These are phyloP conservation scores for Pseudoneurospora amorphoporcata DNA, from an alignment of 495 filamentous ascomycete genomes.

Conservation along the genomic window DNA sequence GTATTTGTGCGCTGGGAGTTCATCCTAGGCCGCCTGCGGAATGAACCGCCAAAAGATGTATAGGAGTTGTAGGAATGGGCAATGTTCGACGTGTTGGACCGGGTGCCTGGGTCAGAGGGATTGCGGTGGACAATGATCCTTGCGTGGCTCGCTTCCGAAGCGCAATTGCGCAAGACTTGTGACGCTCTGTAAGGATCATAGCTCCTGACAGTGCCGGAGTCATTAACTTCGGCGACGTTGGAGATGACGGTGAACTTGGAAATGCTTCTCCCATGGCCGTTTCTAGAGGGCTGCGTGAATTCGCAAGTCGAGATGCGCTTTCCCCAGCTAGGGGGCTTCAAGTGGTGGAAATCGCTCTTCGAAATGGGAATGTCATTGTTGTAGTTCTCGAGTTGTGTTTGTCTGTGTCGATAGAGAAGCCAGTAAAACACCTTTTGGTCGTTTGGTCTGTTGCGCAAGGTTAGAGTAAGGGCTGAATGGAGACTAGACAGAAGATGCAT, in stretches of 20 bases:
- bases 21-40: constrained; percentile 5
- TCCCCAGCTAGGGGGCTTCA: constrained; percentile 42
- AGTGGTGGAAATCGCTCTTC: constrained; percentile 78
- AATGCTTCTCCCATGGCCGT: constrained; percentile 40
- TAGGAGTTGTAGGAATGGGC: constrained; percentile 19
- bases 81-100: constrained; percentile 2
- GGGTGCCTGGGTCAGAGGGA: constrained; percentile 7
- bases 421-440: constrained; percentile 89
- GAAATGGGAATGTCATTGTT: constrained; percentile 64
- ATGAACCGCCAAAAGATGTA: constrained; percentile 12
- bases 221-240: constrained; percentile 33
- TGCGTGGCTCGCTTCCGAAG: constrained; percentile 31
- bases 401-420: constrained; percentile 66
- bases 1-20: constrained; percentile 14
- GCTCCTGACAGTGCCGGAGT: constrained; percentile 36
- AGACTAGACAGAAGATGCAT: constrained; percentile 2
- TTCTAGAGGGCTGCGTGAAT: constrained; percentile 31
- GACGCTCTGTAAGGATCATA: constrained; percentile 83
- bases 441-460: constrained; percentile 47
- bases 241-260: constrained; percentile 67
- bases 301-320: constrained; percentile 41
- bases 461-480: constrained; percentile 13
- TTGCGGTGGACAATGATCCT: constrained; percentile 60
- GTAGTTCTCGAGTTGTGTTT: constrained; percentile 78
- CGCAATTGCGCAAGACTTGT: constrained; percentile 30